Evolutionary conservation across 306 rosid genomes (phyloP).

Genomic region (Pyrus pyrifolia): DNA sequence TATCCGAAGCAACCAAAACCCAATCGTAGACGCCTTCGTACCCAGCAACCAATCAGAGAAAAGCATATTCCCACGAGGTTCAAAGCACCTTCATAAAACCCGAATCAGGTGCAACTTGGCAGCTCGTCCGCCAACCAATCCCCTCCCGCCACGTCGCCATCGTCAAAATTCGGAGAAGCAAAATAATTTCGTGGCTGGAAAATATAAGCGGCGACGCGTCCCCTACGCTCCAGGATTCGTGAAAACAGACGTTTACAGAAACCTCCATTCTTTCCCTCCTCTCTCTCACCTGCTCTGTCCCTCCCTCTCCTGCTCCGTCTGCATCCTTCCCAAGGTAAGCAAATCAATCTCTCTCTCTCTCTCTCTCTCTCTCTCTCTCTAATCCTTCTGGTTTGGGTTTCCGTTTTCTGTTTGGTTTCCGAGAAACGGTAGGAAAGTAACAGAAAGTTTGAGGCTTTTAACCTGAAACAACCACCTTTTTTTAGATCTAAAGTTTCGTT

Average conservation of each 20-base stretch:
- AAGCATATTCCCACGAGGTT: background rate
- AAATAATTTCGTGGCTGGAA: background rate
- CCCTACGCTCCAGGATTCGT: background rate
- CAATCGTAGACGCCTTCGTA: background rate
- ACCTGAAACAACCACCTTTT: background rate
- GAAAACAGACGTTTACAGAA: background rate
- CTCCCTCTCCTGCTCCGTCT: background rate
- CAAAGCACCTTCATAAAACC: background rate
- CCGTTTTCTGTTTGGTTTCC: background rate
- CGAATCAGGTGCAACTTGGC: background rate
- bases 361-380: background rate
- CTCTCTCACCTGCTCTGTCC: background rate
- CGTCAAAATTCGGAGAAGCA: background rate
- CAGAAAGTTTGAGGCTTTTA: background rate
- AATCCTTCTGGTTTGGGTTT: background rate
- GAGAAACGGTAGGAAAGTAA: background rate
- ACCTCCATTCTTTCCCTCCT: background rate
- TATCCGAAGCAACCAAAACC: background rate
- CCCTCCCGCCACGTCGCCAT: constrained; percentile 9
- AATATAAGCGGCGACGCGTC: constrained; percentile 23
- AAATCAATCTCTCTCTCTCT: background rate
- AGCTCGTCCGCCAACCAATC: background rate
- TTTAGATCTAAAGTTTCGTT: constrained; percentile 1
- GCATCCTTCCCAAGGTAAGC: constrained; percentile 33
- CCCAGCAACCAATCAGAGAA: background rate